Evolutionary conservation across 192 early-diverging fungal species (phyloP).

Genomic region (Coemansia umbellata): DNA sequence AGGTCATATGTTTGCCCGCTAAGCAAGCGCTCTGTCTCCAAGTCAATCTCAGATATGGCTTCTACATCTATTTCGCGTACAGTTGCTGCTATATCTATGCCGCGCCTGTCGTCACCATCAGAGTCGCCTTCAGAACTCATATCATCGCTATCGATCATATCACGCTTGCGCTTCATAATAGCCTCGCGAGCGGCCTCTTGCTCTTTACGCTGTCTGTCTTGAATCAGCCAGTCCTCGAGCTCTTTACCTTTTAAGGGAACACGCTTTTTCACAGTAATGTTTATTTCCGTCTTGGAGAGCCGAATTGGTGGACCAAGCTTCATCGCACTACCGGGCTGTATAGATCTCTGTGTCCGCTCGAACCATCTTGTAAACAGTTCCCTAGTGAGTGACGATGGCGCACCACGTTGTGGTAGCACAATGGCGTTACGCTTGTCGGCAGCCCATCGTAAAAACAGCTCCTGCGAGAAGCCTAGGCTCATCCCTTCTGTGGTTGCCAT

Average conservation of each 20-base stretch:
- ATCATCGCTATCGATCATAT: constrained; percentile 79
- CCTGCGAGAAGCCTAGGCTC: constrained; percentile 76
- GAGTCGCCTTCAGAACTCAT: constrained; percentile 37
- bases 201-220: constrained; percentile 62
- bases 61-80: constrained; percentile 53
- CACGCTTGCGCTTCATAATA: constrained; percentile 58
- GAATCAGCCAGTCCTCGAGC: constrained; percentile 63
- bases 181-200: constrained; percentile 73
- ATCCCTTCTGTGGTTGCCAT: constrained; percentile 77
- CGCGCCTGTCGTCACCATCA: constrained; percentile 24
- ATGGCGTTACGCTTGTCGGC: constrained; percentile 56
- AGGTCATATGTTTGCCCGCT: constrained; percentile 69
- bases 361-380: constrained; percentile 55
- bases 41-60: constrained; percentile 43
- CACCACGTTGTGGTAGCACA: constrained; percentile 74
- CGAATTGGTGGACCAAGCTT: constrained; percentile 19
- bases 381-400: constrained; percentile 65
- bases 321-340: constrained; percentile 1
- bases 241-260: constrained; percentile 87
- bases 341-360: constrained; percentile 21
- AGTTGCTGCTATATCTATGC: constrained; percentile 51
- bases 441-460: constrained; percentile 76
- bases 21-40: constrained; percentile 50
- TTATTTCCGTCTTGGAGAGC: constrained; percentile 24
- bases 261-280: constrained; percentile 52